Evolutionary conservation across 2,329 filamentous ascomycete genomes (phyloP), one percentile per base, ranked within the genome.

Genomic region (Niveomyces coronatus): DNA sequence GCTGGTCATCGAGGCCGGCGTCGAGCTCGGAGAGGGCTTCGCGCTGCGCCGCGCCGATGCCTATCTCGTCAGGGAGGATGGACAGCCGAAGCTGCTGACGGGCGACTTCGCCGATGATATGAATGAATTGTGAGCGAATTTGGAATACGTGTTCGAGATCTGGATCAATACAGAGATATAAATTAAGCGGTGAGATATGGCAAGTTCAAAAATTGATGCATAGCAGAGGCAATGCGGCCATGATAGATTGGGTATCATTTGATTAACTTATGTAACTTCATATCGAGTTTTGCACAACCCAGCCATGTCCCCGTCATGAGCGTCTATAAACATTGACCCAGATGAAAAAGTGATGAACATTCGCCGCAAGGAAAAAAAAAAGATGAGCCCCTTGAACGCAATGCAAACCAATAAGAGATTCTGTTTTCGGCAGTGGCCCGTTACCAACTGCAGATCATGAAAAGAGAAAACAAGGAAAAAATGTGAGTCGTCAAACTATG

Each of bases 1-100:
- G 0, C 80, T 80, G 43, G 79, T 76, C 0, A 69, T 70, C 9
- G 76, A 81, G 55, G 76, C 76, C 0, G 76, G 76, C 0, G 68
- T 80, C 22, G 80, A 81, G 50, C 55, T 79, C 0, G 62, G 72
- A 16, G 65, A 67, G 18, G 65, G 67, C 33, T 80, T 80, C 51
- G 76, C 76, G 0, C 73, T 79, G 1, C 60, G 75, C 26, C 74
- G 79, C 49, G 76, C 81, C 49, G 75, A 80, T 48, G 63, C 79
- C 7, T 66, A 77, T 36, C 56, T 79, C 4, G 70, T 80, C 7
- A 70, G 53, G 39, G 67, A 68, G 39, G 50, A 66, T 37, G 71
- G 66, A 0, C 62, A 70, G 37, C 68, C 75, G 0, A 68, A 76
- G 31, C 55, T 76, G 10, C 52, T 79, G 33, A 76, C 67, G 16